Evolutionary conservation across 2,329 filamentous ascomycete genomes (phyloP).

Genomic region (Fusarium torreyae): DNA sequence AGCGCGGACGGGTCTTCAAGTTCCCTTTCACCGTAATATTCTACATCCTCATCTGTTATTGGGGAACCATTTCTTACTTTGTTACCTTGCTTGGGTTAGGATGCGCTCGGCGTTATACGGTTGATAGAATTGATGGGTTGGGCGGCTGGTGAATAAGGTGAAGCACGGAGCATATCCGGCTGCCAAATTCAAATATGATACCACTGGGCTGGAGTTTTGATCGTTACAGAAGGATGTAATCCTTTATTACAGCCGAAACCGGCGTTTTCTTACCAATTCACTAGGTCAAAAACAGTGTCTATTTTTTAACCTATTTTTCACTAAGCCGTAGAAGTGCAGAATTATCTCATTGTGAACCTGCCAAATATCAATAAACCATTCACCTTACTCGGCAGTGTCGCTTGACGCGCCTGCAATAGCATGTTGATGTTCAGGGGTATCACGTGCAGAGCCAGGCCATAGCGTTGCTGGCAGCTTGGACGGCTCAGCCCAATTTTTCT

Average conservation of each 20-base stretch:
- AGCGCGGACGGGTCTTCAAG: slow-evolving; percentile 55
- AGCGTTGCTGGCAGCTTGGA: slow-evolving; percentile 39
- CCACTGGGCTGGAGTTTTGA: slow-evolving; percentile 53
- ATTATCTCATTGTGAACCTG: too few species aligned
- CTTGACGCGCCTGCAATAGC: slow-evolving; percentile 28
- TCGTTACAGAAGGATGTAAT: slow-evolving; percentile 33
- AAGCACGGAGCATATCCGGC: slow-evolving; percentile 39
- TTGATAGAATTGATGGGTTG: slow-evolving; percentile 33
- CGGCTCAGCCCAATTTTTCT: slow-evolving; percentile 47
- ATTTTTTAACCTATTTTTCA: background rate
- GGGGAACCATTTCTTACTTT: slow-evolving; percentile 25
- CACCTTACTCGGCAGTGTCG: slow-evolving; percentile 1
- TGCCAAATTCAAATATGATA: slow-evolving; percentile 55
- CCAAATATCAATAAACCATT: background rate
- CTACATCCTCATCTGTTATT: slow-evolving; percentile 36
- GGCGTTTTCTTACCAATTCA: slow-evolving; percentile 21
- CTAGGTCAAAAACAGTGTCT: background rate
- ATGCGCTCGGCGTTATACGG: slow-evolving; percentile 42
- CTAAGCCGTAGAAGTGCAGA: background rate
- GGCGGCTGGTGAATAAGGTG: slow-evolving; percentile 33
- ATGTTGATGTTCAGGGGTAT: slow-evolving; percentile 48
- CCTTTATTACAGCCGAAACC: slow-evolving; percentile 30
- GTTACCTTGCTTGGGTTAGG: slow-evolving; percentile 18
- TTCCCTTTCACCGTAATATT: slow-evolving; percentile 54
- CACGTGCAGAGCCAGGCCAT: slow-evolving; percentile 50